Base-by-base conservation (phyloP, 2,329 filamentous ascomycete species). In the Diplodia mutila region DNA sequence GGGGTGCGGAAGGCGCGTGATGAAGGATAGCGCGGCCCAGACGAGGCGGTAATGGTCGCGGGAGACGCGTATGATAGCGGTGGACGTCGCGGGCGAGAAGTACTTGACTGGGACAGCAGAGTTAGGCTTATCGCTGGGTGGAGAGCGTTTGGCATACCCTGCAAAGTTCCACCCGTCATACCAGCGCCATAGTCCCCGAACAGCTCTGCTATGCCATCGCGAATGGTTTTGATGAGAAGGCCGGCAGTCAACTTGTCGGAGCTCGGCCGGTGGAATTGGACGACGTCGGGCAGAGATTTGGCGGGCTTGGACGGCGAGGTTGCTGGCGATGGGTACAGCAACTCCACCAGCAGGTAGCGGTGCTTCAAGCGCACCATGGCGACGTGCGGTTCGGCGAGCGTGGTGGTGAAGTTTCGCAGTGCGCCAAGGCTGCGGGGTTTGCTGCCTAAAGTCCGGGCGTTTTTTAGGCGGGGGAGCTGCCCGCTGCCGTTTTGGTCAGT, bases 291-390 rank as follows among this genome's bases (percentile, higher is more conserved):
- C 78, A 75, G 85, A 72, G 72, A 80, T 39, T 72, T 71, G 54
- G 71, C 73, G 76, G 68, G 65, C 27, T 48, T 65, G 25, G 73
- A 74, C 61, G 67, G 77, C 75, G 69, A 69, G 32, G 66, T 69
- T 11, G 82, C 70, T 14, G 87, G 82, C 7, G 88, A 85, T 0
- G 94, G 93, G 75, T 97, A 97, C 55, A 98, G 85, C 71, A 98
- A 93, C 77, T 97, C 92, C 70, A 98, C 88, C n/a, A 98, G 88
- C 21, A 99, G 87, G 79, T 99, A 99, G 74, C 95, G 90, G 80
- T 97, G 91, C 81, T 99, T 99, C 72, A 98, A 88, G 76, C 95
- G 92, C 69, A 99, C 95, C 95, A 99, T 97, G n/a, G 32, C 16
- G 59, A 27, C n/a, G 46, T 12, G 53, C 21, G 64, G 21, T 23